phyloP scores from a whole-genome alignment of 2,329 filamentous ascomycete species.

The Colletotrichum sp. region DNA sequence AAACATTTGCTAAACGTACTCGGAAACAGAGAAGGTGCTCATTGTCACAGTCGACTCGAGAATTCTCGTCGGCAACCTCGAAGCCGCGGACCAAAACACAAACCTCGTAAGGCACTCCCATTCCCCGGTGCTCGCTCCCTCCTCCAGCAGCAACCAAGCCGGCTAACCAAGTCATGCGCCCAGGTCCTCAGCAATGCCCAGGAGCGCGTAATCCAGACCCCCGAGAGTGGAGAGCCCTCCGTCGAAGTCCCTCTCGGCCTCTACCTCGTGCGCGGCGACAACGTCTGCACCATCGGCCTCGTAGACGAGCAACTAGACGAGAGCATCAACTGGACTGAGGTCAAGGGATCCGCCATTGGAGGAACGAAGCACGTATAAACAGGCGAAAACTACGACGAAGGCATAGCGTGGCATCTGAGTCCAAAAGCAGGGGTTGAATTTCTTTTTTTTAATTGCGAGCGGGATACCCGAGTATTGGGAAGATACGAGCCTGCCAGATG shows the following conservation, averaged over 20 bases:
- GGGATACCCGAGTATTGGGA: conserved; percentile 17
- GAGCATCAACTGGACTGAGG: conserved; percentile 91
- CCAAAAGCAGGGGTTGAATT: background rate
- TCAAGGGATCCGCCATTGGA: conserved; percentile 83
- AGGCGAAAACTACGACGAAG: background rate
- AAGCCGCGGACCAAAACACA: conserved; percentile 88
- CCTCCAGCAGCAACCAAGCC: background rate
- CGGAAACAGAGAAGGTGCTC: conserved; percentile 77
- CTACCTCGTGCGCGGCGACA: conserved; percentile 93
- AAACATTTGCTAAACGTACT: conserved; percentile 29
- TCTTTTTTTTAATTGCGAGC: conserved; percentile 25
- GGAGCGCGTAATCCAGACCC: conserved; percentile 87
- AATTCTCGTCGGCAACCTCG: conserved; percentile 80
- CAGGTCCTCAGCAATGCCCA: conserved; percentile 81
- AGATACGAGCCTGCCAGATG: conserved; percentile 4
- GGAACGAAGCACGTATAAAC: conserved; percentile 77
- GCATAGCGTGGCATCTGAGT: background rate
- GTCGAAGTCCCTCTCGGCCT: conserved; percentile 83
- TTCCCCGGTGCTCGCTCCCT: background rate
- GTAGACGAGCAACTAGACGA: conserved; percentile 89
- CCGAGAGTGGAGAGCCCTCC: conserved; percentile 82
- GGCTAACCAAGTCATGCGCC: background rate
- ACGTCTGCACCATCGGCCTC: conserved; percentile 87
- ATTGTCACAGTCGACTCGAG: conserved; percentile 93
- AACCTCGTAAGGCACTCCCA: conserved; percentile 69